Conservation (phyloP, 768 basidiomycete genomes). For the Collybia mongolica region DNA sequence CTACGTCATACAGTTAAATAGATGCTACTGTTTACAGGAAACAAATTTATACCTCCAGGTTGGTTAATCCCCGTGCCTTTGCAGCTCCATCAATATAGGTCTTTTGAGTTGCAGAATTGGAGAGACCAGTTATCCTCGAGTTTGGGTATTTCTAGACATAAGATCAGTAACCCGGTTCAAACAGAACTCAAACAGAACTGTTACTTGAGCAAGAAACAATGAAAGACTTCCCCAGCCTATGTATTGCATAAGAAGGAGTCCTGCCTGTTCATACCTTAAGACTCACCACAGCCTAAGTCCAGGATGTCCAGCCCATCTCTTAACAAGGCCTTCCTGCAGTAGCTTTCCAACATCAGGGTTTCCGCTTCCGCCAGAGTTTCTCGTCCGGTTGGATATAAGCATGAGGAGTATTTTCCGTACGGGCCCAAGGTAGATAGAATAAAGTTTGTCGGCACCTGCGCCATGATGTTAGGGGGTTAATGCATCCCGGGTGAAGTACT, state of each 20-base stretch:
- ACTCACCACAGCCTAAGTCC: slow-evolving; percentile 66
- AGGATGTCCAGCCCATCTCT: slow-evolving; percentile 60
- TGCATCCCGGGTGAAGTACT: not conserved
- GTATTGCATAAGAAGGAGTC: not conserved
- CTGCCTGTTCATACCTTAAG: not conserved
- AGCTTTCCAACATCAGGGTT: slow-evolving; percentile 61
- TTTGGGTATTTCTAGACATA: slow-evolving; percentile 60
- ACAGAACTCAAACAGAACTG: not conserved
- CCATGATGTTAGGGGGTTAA: not conserved
- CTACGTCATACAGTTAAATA: slow-evolving; percentile 21
- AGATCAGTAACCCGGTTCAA: not conserved
- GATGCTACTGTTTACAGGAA: not conserved
- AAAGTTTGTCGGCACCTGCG: slow-evolving; percentile 58
- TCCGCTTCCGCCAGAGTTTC: slow-evolving; percentile 66
- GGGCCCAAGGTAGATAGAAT: slow-evolving; percentile 67
- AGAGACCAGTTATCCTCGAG: slow-evolving; percentile 58
- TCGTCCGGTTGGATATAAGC: slow-evolving; percentile 58
- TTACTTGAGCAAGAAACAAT: slow-evolving; percentile 59
- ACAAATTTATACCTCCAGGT: slow-evolving; percentile 41
- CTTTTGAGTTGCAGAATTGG: slow-evolving; percentile 71
- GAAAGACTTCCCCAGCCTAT: slow-evolving; percentile 73
- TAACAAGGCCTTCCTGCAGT: slow-evolving; percentile 63
- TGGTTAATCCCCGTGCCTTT: slow-evolving; percentile 45
- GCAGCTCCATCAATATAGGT: slow-evolving; percentile 55
- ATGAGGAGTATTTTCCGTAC: slow-evolving; percentile 65